Evolutionary conservation across 192 early-diverging fungal species (phyloP).

Genomic region (Mortierella hygrophila): DNA sequence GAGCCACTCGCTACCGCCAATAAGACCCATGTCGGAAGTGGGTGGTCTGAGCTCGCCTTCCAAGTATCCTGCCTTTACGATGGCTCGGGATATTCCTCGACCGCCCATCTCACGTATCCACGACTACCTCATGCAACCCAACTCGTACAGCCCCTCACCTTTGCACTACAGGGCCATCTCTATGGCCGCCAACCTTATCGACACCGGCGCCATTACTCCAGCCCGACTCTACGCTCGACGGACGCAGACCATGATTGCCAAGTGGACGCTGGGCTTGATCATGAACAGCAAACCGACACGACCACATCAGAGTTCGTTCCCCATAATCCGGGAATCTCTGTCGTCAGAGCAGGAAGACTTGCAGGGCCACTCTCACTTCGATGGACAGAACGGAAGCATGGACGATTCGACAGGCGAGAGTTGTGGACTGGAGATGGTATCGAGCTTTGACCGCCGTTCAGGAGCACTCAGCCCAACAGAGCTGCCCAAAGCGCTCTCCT

Average conservation of each 20-base stretch:
- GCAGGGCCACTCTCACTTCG: background rate
- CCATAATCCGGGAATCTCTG: slow-evolving; percentile 34
- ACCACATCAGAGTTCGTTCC: slow-evolving; percentile 20
- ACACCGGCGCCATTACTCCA: slow-evolving; percentile 52
- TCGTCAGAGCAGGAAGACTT: slow-evolving; percentile 34
- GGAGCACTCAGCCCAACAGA: slow-evolving; percentile 25
- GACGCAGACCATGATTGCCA: slow-evolving; percentile 55
- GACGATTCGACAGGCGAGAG: background rate
- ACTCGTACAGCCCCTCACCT: slow-evolving; percentile 46
- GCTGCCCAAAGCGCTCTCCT: slow-evolving; percentile 33
- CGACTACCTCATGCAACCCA: slow-evolving; percentile 36
- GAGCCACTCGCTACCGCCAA: background rate
- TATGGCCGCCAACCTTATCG: slow-evolving; percentile 50
- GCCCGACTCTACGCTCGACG: slow-evolving; percentile 44
- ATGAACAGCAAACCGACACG: slow-evolving; percentile 39
- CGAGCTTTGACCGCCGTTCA: slow-evolving; percentile 24
- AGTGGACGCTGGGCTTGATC: slow-evolving; percentile 48
- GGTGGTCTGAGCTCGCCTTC: slow-evolving; percentile 8
- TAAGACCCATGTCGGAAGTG: slow-evolving; percentile 44
- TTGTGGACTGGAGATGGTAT: slow-evolving; percentile 17
- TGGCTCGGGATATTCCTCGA: slow-evolving; percentile 45
- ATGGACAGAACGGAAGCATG: slow-evolving; percentile 6
- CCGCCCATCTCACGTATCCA: slow-evolving; percentile 50
- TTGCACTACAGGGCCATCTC: slow-evolving; percentile 49
- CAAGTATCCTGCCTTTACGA: slow-evolving; percentile 33